Conservation (phyloP, 2,329 filamentous ascomycete species). For the Fusarium dlaminii region DNA sequence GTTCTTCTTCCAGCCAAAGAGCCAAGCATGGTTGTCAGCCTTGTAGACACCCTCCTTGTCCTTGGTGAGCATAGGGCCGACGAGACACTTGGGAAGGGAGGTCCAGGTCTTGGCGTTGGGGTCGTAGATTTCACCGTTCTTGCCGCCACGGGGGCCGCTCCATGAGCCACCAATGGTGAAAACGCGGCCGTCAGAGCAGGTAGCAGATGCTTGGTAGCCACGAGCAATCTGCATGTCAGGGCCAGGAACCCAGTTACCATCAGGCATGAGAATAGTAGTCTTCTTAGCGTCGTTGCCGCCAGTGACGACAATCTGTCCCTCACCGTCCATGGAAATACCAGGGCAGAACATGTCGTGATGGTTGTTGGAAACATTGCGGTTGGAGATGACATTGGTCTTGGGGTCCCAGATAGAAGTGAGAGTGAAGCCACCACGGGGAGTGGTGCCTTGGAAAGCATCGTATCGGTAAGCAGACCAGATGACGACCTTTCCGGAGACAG, state of each 20-base stretch:
- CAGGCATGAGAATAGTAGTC: conserved; percentile 57
- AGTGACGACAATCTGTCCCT: conserved; percentile 62
- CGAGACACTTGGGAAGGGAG: conserved; percentile 47
- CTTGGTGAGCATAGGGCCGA: conserved; percentile 59
- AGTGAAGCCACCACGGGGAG: conserved; percentile 28
- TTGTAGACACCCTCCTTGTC: conserved; percentile 54
- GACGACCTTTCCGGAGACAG: conserved; percentile 24
- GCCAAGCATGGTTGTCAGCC: conserved; percentile 44
- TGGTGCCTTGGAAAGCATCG: conserved; percentile 27
- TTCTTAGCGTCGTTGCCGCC: conserved; percentile 61
- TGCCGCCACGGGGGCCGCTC: conserved; percentile 25
- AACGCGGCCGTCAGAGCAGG: conserved; percentile 27
- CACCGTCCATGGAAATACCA: conserved; percentile 59
- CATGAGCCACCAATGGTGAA: conserved; percentile 36
- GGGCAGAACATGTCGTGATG: conserved; percentile 67
- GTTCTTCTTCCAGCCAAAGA: conserved; percentile 54
- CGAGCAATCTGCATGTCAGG: conserved; percentile 31
- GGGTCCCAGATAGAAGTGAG: conserved; percentile 33
- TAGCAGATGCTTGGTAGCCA: conserved; percentile 32
- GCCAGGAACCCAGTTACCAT: conserved; percentile 23
- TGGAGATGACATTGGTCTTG: conserved; percentile 21
- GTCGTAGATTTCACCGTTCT: conserved; percentile 36
- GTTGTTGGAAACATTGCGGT: conserved; percentile 50
- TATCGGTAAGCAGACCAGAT: conserved; percentile 35
- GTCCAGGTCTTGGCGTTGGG: conserved; percentile 21